A percentile compares a stretch with the other conserved stretches of the same genome.
These are phyloP conservation scores for Lathyrus aphaca DNA, from an alignment of 306 rosid species.

Conservation along the genomic window DNA sequence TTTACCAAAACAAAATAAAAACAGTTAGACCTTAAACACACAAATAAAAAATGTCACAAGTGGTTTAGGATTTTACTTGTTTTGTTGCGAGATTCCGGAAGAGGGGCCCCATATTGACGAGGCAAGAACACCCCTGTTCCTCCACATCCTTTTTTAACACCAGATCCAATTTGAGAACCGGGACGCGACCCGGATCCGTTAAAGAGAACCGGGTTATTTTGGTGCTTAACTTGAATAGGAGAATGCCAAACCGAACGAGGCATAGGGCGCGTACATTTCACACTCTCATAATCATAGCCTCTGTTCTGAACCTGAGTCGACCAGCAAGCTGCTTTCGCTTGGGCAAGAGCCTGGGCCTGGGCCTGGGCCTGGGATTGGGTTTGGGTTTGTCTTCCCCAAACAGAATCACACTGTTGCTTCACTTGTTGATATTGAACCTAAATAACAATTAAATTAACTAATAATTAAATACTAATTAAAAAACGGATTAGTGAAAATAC, in stretches of 20 bases:
- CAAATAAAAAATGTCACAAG: neutral
- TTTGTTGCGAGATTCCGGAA: slow-evolving; percentile 65
- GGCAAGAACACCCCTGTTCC: slow-evolving; percentile 98
- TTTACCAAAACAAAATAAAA: neutral
- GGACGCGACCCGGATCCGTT: slow-evolving; percentile 43
- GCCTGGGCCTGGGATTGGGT: slow-evolving; percentile 37
- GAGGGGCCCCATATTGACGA: slow-evolving; percentile 61
- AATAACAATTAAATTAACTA: neutral
- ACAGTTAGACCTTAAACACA: neutral
- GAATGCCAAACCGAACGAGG: slow-evolving; percentile 55
- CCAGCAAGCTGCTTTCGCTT: slow-evolving; percentile 43
- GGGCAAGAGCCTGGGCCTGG: slow-evolving; percentile 41
- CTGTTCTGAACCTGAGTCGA: slow-evolving; percentile 52
- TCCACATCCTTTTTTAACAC: slow-evolving; percentile 42
- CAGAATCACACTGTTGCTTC: slow-evolving; percentile 45
- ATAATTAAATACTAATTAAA: neutral
- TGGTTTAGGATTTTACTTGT: slow-evolving; percentile 43
- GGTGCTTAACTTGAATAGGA: slow-evolving; percentile 39
- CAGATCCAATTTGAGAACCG: slow-evolving; percentile 49
- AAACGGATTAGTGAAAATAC: neutral
- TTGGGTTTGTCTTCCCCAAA: slow-evolving; percentile 54
- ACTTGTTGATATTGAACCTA: slow-evolving; percentile 40
- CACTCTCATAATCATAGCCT: slow-evolving; percentile 38
- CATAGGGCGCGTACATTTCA: slow-evolving; percentile 42
- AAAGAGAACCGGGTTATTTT: slow-evolving; percentile 26